phyloP scores from a whole-genome alignment of 1,284 basidiomycete genomes.

The Microbotryum scabiosae region DNA sequence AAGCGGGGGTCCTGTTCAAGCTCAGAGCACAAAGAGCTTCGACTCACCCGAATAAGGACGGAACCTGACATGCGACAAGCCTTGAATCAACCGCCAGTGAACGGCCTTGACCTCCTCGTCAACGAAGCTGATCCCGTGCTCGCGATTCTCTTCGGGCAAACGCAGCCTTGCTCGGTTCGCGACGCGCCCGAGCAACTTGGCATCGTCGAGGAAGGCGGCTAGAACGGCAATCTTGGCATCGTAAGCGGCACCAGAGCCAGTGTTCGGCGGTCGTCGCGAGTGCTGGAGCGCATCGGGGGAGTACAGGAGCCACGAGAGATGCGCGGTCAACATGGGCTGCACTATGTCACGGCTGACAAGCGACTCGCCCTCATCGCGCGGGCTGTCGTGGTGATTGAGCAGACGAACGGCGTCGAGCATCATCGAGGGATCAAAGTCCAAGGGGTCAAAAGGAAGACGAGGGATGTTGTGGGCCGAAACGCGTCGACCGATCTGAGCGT shows the following conservation, averaged over 20 bases:
- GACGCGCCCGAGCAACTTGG: conserved; percentile 29
- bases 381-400: conserved; percentile 18
- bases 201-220: conserved; percentile 34
- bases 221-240: conserved; percentile 34
- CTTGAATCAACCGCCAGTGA: conserved; percentile 20
- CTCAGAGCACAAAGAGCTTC: background rate
- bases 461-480: conserved; percentile 12
- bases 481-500: conserved; percentile 4
- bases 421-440: conserved; percentile 30
- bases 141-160: conserved; percentile 10
- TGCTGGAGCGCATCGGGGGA: conserved; percentile 14
- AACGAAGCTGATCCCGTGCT: conserved; percentile 18
- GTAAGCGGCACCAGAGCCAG: conserved; percentile 24
- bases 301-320: conserved; percentile 32
- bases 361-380: background rate
- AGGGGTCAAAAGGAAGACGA: conserved; percentile 28
- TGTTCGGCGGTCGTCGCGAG: conserved; percentile 10
- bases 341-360: conserved; percentile 15
- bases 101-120: conserved; percentile 14
- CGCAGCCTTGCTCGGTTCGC: conserved; percentile 29
- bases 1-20: background rate
- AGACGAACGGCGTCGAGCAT: conserved; percentile 35
- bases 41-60: conserved; percentile 6
- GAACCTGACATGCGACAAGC: conserved; percentile 8
- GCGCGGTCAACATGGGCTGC: conserved; percentile 25